Percentiles rank a stretch among this genome's conserved stretches.
These are phyloP conservation scores for Clonostachys chloroleuca DNA, from an alignment of 2,329 filamentous ascomycete species.

Conservation along the genomic window DNA sequence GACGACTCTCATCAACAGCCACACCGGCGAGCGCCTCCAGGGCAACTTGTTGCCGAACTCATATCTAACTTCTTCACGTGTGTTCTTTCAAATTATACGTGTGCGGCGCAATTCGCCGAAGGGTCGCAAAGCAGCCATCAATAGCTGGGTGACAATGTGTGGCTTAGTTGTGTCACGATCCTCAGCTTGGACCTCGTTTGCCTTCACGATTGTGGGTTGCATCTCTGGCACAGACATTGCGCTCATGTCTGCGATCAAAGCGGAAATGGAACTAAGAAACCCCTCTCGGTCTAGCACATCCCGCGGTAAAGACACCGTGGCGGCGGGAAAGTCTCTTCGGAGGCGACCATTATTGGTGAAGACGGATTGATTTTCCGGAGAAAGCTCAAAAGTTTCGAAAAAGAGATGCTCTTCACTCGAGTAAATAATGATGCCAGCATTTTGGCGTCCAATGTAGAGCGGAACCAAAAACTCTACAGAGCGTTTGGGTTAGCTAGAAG, in stretches of 20 bases:
- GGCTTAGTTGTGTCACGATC: slow-evolving; percentile 42
- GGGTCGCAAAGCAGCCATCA: slow-evolving; percentile 28
- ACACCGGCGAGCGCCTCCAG: slow-evolving; percentile 41
- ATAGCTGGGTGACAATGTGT: slow-evolving; percentile 42
- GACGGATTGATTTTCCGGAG: slow-evolving; percentile 14
- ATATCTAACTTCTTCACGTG: slow-evolving; percentile 49
- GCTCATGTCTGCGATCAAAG: slow-evolving; percentile 18
- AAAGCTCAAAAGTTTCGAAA: slow-evolving; percentile 27
- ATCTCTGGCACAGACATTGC: slow-evolving; percentile 9
- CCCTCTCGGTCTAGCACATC: slow-evolving; percentile 5
- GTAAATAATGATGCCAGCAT: slow-evolving; percentile 23
- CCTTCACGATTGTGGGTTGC: slow-evolving; percentile 25
- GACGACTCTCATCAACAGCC: slow-evolving; percentile 46
- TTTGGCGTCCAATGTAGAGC: slow-evolving; percentile 20
- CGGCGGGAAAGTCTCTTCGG: slow-evolving; percentile 16
- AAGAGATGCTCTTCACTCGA: slow-evolving; percentile 7
- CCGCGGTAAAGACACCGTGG: slow-evolving; percentile 9
- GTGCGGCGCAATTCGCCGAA: slow-evolving; percentile 19
- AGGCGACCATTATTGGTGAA: slow-evolving; percentile 20
- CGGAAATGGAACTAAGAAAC: slow-evolving; percentile 8
- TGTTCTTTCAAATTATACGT: slow-evolving; percentile 38
- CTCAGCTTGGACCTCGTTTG: slow-evolving; percentile 24
- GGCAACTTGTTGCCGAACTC: slow-evolving; percentile 1
- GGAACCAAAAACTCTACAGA: neutral
- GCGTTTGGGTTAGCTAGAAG: neutral